Evolutionary conservation across 805 yeast species (phyloP), one percentile per base, ranked within the genome.

Genomic region (Hanseniaspora lindneri): DNA sequence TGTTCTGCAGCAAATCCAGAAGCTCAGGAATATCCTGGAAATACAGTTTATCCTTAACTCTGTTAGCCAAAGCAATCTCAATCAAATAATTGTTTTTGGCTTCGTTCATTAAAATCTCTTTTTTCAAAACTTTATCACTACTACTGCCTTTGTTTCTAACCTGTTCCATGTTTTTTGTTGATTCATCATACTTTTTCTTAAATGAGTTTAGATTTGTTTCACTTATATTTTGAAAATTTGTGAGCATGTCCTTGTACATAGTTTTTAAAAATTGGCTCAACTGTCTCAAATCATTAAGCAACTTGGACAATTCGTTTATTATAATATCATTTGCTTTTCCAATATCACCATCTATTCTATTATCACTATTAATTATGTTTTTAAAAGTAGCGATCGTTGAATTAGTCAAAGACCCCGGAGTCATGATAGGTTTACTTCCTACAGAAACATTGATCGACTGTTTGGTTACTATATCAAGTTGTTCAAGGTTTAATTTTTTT

Each of bases 1-100:
- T 66, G 56, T 80, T 84, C 66, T 92, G 98, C 56, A 79, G 66
- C 54, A 82, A 74, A 64, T 89, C 97, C 52, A 92, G 69, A 34
- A 85, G 64, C 62, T 88, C 96, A 0, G 98, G 98, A 23, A 87
- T 67, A 62, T 92, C 97, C 66, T 89, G 96, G 60, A 82, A 87
- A 62, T 71, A 88, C 66, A 78, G 87, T 64, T 92, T 92, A 63
- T 89, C 97, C 65, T 92, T 92, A 51, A 88, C 67, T 52, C 97
- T 73, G 65, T 92, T 92, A 47, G 95, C 92, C 24, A 84, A 76
- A 57, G 78, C 83, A 60, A 92, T 80, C 55, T 77, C 77, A 51
- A 92, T 74, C 55, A 92, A 65, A 62, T 92, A 92, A 27, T 73
- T 73, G 65, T 89, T 89, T 63, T 92, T 92, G n/a, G 80, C 77